phyloP scores from a whole-genome alignment of 148 eudicot species.

The Pouteria glomerata region DNA sequence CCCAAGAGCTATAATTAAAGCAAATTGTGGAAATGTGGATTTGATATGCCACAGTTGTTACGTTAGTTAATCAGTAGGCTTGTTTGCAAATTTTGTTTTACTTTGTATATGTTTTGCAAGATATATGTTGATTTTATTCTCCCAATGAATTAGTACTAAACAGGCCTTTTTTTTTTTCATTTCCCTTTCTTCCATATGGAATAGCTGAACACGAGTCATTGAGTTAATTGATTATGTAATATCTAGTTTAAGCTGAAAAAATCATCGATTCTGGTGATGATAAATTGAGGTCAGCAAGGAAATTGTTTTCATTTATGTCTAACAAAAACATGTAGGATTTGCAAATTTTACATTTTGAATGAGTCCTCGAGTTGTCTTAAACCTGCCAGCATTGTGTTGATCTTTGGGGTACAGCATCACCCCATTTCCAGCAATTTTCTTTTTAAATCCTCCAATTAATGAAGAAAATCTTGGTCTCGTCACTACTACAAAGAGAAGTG shows the following conservation, averaged over 20 bases:
- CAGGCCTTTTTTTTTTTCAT: no score
- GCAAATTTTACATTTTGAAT: not conserved
- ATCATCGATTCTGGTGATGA: not conserved
- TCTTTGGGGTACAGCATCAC: slow-evolving; percentile 15
- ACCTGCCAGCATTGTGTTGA: not conserved
- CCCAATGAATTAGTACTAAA: not conserved
- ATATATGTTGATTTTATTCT: not conserved
- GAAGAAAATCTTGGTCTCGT: slow-evolving; percentile 12
- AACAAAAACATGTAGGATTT: not conserved
- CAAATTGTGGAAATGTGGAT: no score
- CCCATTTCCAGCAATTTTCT: slow-evolving; percentile 15
- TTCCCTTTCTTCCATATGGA: no score
- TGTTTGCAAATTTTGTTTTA: not conserved
- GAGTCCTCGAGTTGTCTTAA: no score
- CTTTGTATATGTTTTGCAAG: not conserved
- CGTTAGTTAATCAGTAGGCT: not conserved
- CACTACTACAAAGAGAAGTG: slow-evolving; percentile 6
- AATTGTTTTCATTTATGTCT: not conserved
- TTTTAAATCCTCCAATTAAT: slow-evolving; percentile 11
- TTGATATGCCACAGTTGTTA: not conserved
- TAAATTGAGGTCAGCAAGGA: not conserved
- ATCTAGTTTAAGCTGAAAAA: not conserved
- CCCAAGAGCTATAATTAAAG: no score
- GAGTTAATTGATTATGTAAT: not conserved
- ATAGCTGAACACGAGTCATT: no score